phyloP scores from a whole-genome alignment of 139 green algal species.

The Pleodorina starrii region DNA sequence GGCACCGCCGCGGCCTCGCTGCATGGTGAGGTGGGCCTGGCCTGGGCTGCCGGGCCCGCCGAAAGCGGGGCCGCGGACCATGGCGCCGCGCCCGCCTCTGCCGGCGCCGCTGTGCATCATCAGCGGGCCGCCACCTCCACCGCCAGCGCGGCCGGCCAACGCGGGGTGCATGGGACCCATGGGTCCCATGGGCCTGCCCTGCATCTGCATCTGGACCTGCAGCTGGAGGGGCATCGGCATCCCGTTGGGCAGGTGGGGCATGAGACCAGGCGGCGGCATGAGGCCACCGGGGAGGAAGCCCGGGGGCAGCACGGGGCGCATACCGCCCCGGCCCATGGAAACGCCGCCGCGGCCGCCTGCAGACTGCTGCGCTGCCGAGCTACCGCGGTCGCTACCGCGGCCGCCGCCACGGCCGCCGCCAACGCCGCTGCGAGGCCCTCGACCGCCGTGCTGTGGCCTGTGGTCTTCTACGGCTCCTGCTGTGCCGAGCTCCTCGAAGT shows the following conservation, averaged over 20 bases:
- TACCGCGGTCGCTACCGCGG: not conserved
- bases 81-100: not conserved
- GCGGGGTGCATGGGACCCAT: not conserved
- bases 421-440: not conserved
- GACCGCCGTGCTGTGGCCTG: not conserved
- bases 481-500: conserved; percentile 31
- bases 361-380: not conserved
- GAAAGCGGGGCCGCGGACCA: not conserved
- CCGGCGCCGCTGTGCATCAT: not conserved
- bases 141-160: not conserved
- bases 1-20: not conserved
- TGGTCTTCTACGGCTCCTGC: not conserved
- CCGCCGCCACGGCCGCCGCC: not conserved
- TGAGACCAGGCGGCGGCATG: not conserved
- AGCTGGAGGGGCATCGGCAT: conserved; percentile 11
- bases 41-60: not conserved
- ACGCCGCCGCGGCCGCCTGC: not conserved
- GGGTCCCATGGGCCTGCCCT: not conserved
- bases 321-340: not conserved
- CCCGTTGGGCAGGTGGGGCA: conserved; percentile 2
- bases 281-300: not conserved
- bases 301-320: not conserved
- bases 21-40: not conserved
- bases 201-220: conserved; percentile 22
- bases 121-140: not conserved